A percentile compares a stretch with the other conserved stretches of the same genome.
Conservation (phyloP, 371 early-diverging fungal genomes). For the Lichtheimia hyalospora region DNA sequence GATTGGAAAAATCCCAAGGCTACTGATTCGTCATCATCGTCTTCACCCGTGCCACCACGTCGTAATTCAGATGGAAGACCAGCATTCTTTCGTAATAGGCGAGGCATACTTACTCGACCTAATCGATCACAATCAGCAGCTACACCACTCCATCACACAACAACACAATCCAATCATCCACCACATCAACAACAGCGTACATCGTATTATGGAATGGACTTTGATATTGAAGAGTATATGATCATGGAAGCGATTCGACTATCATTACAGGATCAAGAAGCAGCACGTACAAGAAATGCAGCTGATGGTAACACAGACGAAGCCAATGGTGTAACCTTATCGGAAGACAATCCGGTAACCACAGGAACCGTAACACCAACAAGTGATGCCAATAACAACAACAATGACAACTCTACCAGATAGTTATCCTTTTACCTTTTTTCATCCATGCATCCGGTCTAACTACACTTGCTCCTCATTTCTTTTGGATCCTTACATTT, state of each 20-base stretch:
- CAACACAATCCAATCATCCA: constrained; percentile 34
- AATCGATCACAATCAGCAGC: constrained; percentile 43
- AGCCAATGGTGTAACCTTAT: neutral
- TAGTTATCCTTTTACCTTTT: neutral
- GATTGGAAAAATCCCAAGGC: constrained; percentile 49
- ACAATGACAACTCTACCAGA: neutral
- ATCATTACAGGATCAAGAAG: constrained; percentile 68
- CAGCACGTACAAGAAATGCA: constrained; percentile 4
- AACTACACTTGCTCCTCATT: neutral
- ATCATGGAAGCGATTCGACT: constrained; percentile 86
- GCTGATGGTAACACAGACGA: neutral
- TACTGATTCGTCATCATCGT: constrained; percentile 19
- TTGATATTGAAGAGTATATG: constrained; percentile 88
- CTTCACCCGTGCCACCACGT: constrained; percentile 2
- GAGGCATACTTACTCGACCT: constrained; percentile 27
- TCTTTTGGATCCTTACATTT: neutral
- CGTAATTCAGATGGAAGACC: constrained; percentile 2
- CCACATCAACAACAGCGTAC: constrained; percentile 61
- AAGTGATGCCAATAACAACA: neutral
- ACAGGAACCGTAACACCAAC: neutral
- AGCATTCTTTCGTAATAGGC: constrained; percentile 20
- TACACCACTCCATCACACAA: constrained; percentile 51
- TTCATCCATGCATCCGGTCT: neutral
- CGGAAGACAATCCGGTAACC: neutral
- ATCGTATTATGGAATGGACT: constrained; percentile 53